Base-by-base conservation (phyloP, 2,329 filamentous ascomycete genomes). In the Aureobasidium pullulans region DNA sequence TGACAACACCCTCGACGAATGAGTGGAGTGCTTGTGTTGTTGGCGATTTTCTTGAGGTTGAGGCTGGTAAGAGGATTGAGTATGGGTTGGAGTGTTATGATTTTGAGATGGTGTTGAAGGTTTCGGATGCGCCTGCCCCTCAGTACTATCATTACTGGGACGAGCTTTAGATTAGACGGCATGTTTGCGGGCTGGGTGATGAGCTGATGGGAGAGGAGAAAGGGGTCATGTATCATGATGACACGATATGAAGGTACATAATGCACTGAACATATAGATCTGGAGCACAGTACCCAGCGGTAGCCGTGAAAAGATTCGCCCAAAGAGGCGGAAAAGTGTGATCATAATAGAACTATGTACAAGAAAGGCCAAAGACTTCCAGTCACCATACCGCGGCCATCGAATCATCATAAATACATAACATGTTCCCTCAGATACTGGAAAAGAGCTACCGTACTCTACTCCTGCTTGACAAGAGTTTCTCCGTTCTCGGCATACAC, bases 381-480 rank as follows among this genome's bases (percentile, higher is more conserved):
- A n/a, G 16, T 15, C 13, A n/a, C 16, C 6, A n/a, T n/a, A n/a
- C 37, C 7, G 13, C 15, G 15, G 16, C 48, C 19, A 10, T 50
- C 3, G 16, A 29, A 40, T 37, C 34, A 40, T 31, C 34, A n/a
- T 9, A 52, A 23, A 28, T 29, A 4, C 19, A 31, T 52, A 50
- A 50, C 32, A 47, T n/a, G 6, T 47, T 9, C 4, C 34, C 13
- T 36, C 34, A 5, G 4, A 36, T 36, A 5, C 23, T 23, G 34
- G 34, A 8, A 2, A 8, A 36, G 15, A 42, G 10, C 16, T 42
- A n/a, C 39, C 5, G 7, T 19, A 13, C 39, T 19, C 13, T 44
- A 56, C 42, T 46, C 52, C 28, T 56, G 52, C 40, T 56, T 56
- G 29, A 46, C 40, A 44, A 56, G 52, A 23, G 40, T 56, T 16